Conservation (phyloP, 257 asterid genomes). For the Solanum paucissectum region DNA sequence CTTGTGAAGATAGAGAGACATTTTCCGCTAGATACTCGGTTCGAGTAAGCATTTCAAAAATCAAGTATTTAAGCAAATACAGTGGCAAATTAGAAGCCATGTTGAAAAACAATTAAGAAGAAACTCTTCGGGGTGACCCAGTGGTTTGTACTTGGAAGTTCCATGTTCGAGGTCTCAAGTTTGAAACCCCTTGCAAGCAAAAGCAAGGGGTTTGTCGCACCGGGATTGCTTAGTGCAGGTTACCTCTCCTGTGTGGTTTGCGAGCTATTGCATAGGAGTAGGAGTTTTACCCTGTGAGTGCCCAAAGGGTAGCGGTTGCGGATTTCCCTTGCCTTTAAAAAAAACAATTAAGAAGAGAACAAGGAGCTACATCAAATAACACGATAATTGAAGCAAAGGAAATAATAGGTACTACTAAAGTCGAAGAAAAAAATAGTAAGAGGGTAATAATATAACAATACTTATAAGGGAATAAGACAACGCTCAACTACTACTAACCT, state of each 20-base stretch:
- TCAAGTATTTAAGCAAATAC: not conserved
- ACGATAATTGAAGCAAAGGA: not conserved
- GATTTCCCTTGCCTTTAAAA: not conserved
- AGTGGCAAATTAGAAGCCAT: not conserved
- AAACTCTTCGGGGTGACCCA: not conserved
- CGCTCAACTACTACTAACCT: not conserved
- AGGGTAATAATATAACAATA: not conserved
- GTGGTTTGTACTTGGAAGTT: not conserved
- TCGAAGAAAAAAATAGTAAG: not conserved
- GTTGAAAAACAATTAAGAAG: not conserved
- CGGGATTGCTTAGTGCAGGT: not conserved
- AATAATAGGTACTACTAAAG: not conserved
- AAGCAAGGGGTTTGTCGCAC: not conserved
- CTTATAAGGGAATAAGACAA: not conserved
- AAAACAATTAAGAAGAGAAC: not conserved
- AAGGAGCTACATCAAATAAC: not conserved
- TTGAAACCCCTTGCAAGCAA: not conserved
- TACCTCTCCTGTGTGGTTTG: no score
- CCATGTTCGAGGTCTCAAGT: not conserved
- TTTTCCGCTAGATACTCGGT: not conserved
- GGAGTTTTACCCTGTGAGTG: not conserved
- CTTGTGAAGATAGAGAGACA: not conserved
- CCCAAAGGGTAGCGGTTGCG: not conserved
- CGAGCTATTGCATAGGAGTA: not conserved
- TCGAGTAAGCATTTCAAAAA: not conserved